Conservation (phyloP, 2,329 filamentous ascomycete species). For the Colletotrichum lini region DNA sequence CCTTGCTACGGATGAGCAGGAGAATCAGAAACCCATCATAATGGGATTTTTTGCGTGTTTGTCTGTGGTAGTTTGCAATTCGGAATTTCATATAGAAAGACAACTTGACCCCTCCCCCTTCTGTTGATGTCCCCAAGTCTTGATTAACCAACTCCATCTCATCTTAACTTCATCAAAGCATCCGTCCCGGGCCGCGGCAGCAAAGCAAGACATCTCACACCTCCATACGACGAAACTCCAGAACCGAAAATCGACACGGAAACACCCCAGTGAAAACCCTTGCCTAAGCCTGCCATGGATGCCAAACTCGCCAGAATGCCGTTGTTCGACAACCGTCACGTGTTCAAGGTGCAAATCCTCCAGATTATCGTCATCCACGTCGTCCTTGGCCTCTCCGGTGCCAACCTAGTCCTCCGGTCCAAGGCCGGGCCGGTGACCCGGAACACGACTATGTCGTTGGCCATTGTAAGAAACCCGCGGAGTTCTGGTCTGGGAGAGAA, state of each 20-base stretch:
- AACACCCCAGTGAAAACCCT: no score
- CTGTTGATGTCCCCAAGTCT: neutral
- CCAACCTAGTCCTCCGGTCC: neutral
- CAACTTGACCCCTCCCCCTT: neutral
- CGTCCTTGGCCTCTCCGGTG: conserved; percentile 23
- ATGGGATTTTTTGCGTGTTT: no score
- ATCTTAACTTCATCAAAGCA: neutral
- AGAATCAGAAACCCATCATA: no score
- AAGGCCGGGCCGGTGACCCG: neutral
- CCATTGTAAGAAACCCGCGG: conserved; percentile 19
- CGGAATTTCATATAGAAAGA: conserved; percentile 1
- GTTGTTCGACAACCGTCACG: conserved; percentile 15
- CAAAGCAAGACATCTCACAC: neutral
- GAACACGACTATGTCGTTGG: conserved; percentile 27
- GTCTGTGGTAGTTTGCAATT: neutral
- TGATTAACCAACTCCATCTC: neutral
- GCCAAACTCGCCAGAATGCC: conserved; percentile 1
- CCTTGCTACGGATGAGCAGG: neutral
- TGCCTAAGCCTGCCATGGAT: neutral
- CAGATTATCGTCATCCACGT: conserved; percentile 23
- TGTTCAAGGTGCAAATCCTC: conserved; percentile 19
- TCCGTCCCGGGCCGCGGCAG: neutral
- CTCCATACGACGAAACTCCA: no score
- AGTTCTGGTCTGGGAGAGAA: neutral
- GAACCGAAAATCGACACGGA: neutral